phyloP scores from a whole-genome alignment of 2,329 filamentous ascomycete species.

The Phaeosphaeriaceae sp. region DNA sequence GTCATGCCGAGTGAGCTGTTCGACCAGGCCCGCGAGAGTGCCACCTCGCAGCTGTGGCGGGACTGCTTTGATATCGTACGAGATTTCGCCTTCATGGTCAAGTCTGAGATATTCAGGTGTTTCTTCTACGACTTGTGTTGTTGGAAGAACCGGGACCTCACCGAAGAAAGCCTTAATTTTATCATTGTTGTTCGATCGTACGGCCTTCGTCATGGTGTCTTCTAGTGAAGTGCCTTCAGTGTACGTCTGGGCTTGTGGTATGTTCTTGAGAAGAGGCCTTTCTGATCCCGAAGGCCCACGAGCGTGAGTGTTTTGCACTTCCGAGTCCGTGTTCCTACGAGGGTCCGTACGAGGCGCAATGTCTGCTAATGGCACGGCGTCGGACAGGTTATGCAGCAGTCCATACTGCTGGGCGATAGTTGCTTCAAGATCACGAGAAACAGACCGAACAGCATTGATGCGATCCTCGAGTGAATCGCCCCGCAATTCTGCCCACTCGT shows the following conservation, averaged over 20 bases:
- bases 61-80: slow-evolving; percentile 83
- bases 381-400: slow-evolving; percentile 84
- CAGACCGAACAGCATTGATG: slow-evolving; percentile 78
- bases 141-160: slow-evolving; percentile 56
- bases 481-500: slow-evolving; percentile 94
- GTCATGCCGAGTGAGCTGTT: slow-evolving; percentile 94
- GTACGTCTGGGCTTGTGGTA: slow-evolving; percentile 69
- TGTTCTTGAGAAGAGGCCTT: slow-evolving; percentile 59
- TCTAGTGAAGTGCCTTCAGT: slow-evolving; percentile 59
- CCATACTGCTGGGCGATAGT: slow-evolving; percentile 88
- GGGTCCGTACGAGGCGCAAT: slow-evolving; percentile 34
- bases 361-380: slow-evolving; percentile 68
- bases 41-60: slow-evolving; percentile 84
- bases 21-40: slow-evolving; percentile 85
- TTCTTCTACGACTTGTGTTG: slow-evolving; percentile 69
- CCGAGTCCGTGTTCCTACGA: slow-evolving; percentile 54
- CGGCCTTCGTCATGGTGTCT: slow-evolving; percentile 43
- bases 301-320: slow-evolving; percentile 37
- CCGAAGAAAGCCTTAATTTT: slow-evolving; percentile 61
- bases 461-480: slow-evolving; percentile 89
- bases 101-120: slow-evolving; percentile 83
- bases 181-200: slow-evolving; percentile 51
- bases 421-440: slow-evolving; percentile 81
- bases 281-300: slow-evolving; percentile 41
- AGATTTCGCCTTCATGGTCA: slow-evolving; percentile 87